Base-by-base conservation (phyloP, 208 protist genomes). In the Leishmania tropica region DNA sequence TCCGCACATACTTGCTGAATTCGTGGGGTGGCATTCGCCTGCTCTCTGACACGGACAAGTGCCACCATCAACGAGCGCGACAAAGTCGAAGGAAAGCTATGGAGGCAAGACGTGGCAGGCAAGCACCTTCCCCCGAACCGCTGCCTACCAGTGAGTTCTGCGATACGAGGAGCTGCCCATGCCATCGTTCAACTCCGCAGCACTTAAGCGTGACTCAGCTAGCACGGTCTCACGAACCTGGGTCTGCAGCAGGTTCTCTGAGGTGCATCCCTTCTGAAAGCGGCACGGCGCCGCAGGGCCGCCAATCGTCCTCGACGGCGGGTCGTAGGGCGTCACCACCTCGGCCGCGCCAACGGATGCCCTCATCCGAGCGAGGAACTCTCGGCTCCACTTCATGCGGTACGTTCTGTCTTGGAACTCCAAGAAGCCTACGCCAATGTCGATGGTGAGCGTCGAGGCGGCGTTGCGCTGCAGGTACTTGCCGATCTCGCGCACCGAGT, bases 401-500 rank as follows among this genome's bases (percentile, higher is more conserved):
- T 96, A 96, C 78, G 93, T 83, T 19, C 89, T 76, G 42, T 89
- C 87, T 15, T 83, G 78, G 74, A 97, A 95, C 85, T 97, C 92
- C 24, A 97, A 80, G 45, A 83, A 76, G 70, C 82, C 86, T 37
- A 92, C 67, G n/a, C 92, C 94, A 68, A 97, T 85, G 81, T 97
- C 94, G 53, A 97, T 95, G 0, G 83, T 92, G 17, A 97, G 83
- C 40, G 89, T 88, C 37, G 85, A 73, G 1, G 80, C 60, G 3
- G 81, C 85, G 71, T 97, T 95, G 80, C 92, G 90, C 48, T 88
- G 81, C 47, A 96, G 76, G 74, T 97, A 97, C 83, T 95, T 97
- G 72, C 94, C 94, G 73, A 97, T 97, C 71, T 97, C 92, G 42
- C 92, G 92, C 10, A 95, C 83, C 4, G 92, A 97, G 56, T 97